phyloP scores from a whole-genome alignment of 352 stramenopile species.

The Thalassiosira oceanica region DNA sequence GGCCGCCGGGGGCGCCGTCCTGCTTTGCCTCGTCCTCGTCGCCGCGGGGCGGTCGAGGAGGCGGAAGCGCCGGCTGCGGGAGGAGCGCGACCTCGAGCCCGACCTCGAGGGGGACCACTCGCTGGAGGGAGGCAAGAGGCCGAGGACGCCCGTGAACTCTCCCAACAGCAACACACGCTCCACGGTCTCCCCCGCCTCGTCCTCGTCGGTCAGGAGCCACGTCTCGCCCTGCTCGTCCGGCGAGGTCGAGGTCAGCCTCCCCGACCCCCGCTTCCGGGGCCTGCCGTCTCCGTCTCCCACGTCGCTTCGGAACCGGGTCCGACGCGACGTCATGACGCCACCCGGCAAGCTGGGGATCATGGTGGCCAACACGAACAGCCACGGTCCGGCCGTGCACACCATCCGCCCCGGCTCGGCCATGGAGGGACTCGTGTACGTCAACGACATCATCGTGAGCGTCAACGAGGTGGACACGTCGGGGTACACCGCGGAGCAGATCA shows the following conservation, averaged over 20 bases:
- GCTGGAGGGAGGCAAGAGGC: too few species aligned
- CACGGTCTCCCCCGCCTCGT: not conserved
- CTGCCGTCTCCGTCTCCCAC: too few species aligned
- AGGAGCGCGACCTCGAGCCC: not conserved
- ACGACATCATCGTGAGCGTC: conserved; percentile 72
- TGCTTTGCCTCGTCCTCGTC: not conserved
- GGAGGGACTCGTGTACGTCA: conserved; percentile 59
- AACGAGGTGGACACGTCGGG: conserved; percentile 67
- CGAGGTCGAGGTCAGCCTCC: not conserved
- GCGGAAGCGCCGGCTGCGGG: not conserved
- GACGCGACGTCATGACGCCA: conserved; percentile 59
- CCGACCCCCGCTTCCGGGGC: not conserved
- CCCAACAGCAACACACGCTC: not conserved
- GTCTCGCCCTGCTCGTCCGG: not conserved
- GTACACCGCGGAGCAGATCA: conserved; percentile 63
- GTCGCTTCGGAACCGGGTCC: too few species aligned
- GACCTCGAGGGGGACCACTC: not conserved
- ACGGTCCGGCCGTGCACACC: conserved; percentile 66
- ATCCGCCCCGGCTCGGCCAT: conserved; percentile 64
- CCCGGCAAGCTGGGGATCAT: conserved; percentile 68
- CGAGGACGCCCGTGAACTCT: not conserved
- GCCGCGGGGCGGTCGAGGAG: not conserved
- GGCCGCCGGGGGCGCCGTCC: not conserved
- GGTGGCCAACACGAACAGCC: conserved; percentile 60
- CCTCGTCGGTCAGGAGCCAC: not conserved